A percentile compares a stretch with the other conserved stretches of the same genome.
Evolutionary conservation across 2,329 filamentous ascomycete species (phyloP).

Genomic region (Hymenoscyphus scutula): DNA sequence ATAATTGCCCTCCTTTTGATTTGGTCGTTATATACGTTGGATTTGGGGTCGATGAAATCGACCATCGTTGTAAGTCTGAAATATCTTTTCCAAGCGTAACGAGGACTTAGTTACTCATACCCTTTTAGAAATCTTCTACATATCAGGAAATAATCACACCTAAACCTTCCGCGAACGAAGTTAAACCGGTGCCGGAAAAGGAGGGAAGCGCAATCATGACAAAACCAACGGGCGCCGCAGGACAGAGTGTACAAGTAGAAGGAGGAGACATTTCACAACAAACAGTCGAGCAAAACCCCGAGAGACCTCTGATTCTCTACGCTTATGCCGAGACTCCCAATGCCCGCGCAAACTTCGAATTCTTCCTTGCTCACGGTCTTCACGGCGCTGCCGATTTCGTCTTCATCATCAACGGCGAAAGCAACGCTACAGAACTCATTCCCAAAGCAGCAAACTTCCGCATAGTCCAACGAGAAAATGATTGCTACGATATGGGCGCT

Average conservation of each 20-base stretch:
- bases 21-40: constrained; percentile 12
- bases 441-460: constrained; percentile 22
- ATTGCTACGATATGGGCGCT: constrained; percentile 29
- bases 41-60: not conserved
- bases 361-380: constrained; percentile 26
- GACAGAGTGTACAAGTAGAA: no score
- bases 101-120: not conserved
- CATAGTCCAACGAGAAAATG: constrained; percentile 22
- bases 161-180: not conserved
- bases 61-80: constrained; percentile 5
- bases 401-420: constrained; percentile 29
- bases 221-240: no score
- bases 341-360: constrained; percentile 25
- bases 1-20: constrained; percentile 4
- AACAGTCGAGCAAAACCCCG: not conserved
- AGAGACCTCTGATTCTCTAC: constrained; percentile 20
- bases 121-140: not conserved
- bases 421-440: constrained; percentile 15
- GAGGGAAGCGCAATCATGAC: no score
- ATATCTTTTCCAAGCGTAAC: not conserved
- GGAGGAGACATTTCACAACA: not conserved
- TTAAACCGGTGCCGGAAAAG: not conserved
- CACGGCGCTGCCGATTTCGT: constrained; percentile 28
- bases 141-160: not conserved
- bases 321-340: constrained; percentile 21